Evolutionary conservation across 768 basidiomycete species (phyloP), one percentile per base, ranked within the genome.

Genomic region (Kondoa subrosea): DNA sequence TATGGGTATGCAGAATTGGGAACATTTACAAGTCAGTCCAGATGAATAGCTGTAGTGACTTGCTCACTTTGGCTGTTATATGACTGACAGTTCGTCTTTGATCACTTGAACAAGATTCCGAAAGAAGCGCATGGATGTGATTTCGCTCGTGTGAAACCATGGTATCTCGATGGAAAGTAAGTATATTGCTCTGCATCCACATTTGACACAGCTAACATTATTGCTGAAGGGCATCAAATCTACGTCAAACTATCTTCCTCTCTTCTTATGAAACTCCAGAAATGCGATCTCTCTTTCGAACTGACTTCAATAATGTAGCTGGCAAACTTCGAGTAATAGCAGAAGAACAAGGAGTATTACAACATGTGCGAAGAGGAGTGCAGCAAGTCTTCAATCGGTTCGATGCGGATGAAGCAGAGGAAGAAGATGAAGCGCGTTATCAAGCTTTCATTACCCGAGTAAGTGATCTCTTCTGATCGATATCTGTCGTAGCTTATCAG

Each of bases 1-100:
- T 1, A 82, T 97, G 73, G 82, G 84, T 2, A 97, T 97, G 95
- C 95, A 97, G 79, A 99, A 99, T 73, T 99, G 95, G 95, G 91
- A 96, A 50, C 95, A 97, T 74, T 82, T 92, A 25, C 89, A 95
- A 81, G 92, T 89, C 75, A 34, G 80, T 74, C 56, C 14, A 1
- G 61, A 2, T 29, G 17, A 26, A 34, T 26, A 3, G 56, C 12
- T 58, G 30, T 34, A 12, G 0, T 21, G 30, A 33, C 31, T 1
- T 15, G 58, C 4, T 14, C 64, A n/a, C 34, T 57, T 26, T 2
- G 34, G 21, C 3, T 17, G 31, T 4, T 4, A 2, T 27, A 1
- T 65, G 1, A 31, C 17, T 1, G 8, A 14, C 68, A 73, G 72
- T 74, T 74, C 67, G 83, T 95, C 63, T 81, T 99, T 72, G 84